Evolutionary conservation across 352 stramenopile genomes (phyloP), one percentile per base, ranked within the genome.

Genomic region (Globisporangium cederbergense): DNA sequence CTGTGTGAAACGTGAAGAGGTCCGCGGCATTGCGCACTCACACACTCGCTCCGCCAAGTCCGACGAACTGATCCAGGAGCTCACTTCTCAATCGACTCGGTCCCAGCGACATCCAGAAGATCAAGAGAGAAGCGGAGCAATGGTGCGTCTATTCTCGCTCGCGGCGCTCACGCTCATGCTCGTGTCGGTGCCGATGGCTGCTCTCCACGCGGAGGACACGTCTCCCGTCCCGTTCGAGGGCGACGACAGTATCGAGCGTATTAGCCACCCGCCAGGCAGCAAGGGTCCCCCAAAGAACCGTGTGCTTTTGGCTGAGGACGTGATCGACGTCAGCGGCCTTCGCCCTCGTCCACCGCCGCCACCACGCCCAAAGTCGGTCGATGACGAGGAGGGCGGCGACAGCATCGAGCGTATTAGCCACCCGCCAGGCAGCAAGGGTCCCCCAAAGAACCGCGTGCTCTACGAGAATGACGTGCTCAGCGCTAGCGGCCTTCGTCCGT

Each of bases 111-210:
- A 60, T 43, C n/a, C 10, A 28, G 20, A 42, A 36, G 11, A 5
- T 25, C 28, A 38, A 56, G 7, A 55, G 7, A 45, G 38, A 45
- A n/a, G 40, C 40, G 14, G 6, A 30, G 18, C 51, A 2, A 45
- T 57, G 51, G 51, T 57, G 51, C 51, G 18, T 9, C 28, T 43
- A 3, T 43, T 28, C 30, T 20, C 11, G 10, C 32, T 63, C 45
- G 20, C 58, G 20, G n/a, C 36, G 22, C 43, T 63, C 32, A 46
- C 45, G 45, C 45, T 63, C 20, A 22, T 38, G 11, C 45, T 63
- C 30, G 58, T 49, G 11, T 51, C 58, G 32, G 20, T 52, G 7
- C 22, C 46, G 5, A 52, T 42, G n/a, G 20, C 58, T 10, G 22
- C 5, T 43, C 32, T 49, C 13, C 43, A 63, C 55, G 38, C 38